Evolutionary conservation across 352 stramenopile species (phyloP), one percentile per base, ranked within the genome.

Genomic region (Globisporangium paddicum): DNA sequence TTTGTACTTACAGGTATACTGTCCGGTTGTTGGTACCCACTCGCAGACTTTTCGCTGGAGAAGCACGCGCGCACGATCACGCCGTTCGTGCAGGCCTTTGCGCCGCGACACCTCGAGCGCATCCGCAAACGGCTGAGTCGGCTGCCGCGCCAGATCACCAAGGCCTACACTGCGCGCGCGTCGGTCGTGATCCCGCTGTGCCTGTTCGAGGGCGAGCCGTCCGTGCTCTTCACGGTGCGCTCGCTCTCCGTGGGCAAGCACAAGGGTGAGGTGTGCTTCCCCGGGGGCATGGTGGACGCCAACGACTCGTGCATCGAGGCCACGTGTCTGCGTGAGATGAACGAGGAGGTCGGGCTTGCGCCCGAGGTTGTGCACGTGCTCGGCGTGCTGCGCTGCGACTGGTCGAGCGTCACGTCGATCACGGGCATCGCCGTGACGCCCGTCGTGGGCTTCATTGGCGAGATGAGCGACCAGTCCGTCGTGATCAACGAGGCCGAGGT

Each of bases 401-500:
- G 97, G 97, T 87, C 82, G 47, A 94, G 95, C 61, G 86, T 98
- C 49, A 87, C 92, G 25, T 96, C 90, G 16, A 96, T 98, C 62
- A 98, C 97, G 34, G 96, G 96, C 51, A 95, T 99, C 52, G 96
- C 95, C 28, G 97, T 99, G n/a, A 99, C 97, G 42, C 97, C 97
- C 2, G 90, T 99, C 37, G 94, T 99, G 0, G 97, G 96, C 8
- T 99, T 90, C 59, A 72, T 99, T 52, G 96, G 95, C 35, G 95
- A 98, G 64, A 85, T 99, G 63, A 89, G 79, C 52, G 80, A 95
- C 57, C 75, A 90, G 38, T 86, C 90, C 35, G 67, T 99, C 11
- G 77, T 89, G 25, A 95, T 97, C 40, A 99, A 99, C 66, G 77
- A 95, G 38, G 82, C 96, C 60, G 97, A 99, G 75, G 96, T 99